phyloP scores from a whole-genome alignment of 73 alveolate genomes.

The Diophrys sp. region DNA sequence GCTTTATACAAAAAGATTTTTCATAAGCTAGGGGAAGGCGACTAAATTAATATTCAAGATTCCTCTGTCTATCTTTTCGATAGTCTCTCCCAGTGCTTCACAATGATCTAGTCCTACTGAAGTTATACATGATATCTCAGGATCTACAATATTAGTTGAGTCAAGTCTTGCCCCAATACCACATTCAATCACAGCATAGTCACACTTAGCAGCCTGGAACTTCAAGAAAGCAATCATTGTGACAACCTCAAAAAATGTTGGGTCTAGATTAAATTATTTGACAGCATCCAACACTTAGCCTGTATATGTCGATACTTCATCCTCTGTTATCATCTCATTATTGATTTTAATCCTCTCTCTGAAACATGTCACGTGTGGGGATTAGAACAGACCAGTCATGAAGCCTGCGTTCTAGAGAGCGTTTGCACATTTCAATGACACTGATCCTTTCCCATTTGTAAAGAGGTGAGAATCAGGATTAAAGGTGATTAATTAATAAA shows the following conservation, averaged over 20 bases:
- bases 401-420: conserved; percentile 59
- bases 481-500: too few relatives aligned
- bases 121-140: conserved; percentile 64
- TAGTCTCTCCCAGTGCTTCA: conserved; percentile 77
- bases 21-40: not conserved
- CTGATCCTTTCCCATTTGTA: conserved; percentile 97
- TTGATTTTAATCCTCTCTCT: conserved; percentile 81
- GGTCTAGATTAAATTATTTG: conserved; percentile 31
- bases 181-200: conserved; percentile 78
- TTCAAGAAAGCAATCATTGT: conserved; percentile 67
- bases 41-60: too few relatives aligned
- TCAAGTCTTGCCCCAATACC: conserved; percentile 93
- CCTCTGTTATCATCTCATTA: conserved; percentile 58
- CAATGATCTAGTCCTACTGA: conserved; percentile 87
- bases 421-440: conserved; percentile 66
- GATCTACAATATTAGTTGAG: conserved; percentile 76
- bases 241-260: conserved; percentile 43
- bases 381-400: conserved; percentile 72
- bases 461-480: too few relatives aligned
- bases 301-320: conserved; percentile 31
- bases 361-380: conserved; percentile 83
- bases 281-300: conserved; percentile 7
- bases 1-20: conserved; percentile 78
- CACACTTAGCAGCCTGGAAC: conserved; percentile 61
- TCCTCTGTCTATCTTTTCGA: conserved; percentile 72